phyloP scores from a whole-genome alignment of 2,329 filamentous ascomycete species.

The Dothidotthia symphoricarpi region DNA sequence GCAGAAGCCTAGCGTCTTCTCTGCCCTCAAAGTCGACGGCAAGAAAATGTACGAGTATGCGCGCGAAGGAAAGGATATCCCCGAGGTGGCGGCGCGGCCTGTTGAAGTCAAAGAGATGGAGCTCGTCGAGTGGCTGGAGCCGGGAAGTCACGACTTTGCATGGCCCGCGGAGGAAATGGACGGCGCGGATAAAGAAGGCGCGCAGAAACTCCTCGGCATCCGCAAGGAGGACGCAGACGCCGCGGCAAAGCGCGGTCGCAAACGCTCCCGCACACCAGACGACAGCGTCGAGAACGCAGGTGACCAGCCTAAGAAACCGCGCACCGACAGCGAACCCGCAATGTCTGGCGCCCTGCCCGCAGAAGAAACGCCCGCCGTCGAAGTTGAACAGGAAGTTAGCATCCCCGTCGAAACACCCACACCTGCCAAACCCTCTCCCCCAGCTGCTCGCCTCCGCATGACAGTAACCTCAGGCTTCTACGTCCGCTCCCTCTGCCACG shows the following conservation, averaged over 20 bases:
- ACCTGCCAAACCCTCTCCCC: slow-evolving; percentile 36
- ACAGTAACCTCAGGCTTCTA: slow-evolving; percentile 96
- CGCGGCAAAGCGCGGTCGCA: slow-evolving; percentile 29
- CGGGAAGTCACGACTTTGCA: slow-evolving; percentile 72
- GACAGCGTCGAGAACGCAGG: slow-evolving; percentile 14
- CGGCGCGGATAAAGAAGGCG: slow-evolving; percentile 70
- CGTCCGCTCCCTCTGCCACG: slow-evolving; percentile 88
- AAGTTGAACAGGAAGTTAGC: slow-evolving; percentile 2
- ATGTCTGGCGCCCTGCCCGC: slow-evolving; percentile 36
- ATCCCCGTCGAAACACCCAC: too few relatives aligned
- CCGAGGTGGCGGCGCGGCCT: slow-evolving; percentile 77
- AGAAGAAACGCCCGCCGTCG: slow-evolving; percentile 7
- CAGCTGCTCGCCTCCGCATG: slow-evolving; percentile 81
- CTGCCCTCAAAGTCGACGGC: slow-evolving; percentile 86
- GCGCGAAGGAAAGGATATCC: slow-evolving; percentile 80
- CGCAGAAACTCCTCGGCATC: slow-evolving; percentile 61
- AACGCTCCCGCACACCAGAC: slow-evolving; percentile 22
- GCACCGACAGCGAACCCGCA: slow-evolving; percentile 29
- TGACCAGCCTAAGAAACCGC: slow-evolving; percentile 23
- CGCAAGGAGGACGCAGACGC: slow-evolving; percentile 32
- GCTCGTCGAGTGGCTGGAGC: slow-evolving; percentile 78
- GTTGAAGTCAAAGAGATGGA: slow-evolving; percentile 78
- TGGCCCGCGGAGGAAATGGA: slow-evolving; percentile 80
- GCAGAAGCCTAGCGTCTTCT: slow-evolving; percentile 91
- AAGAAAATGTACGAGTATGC: slow-evolving; percentile 97